Evolutionary conservation across 2,329 filamentous ascomycete genomes (phyloP), one percentile per base, ranked within the genome.

Genomic region (Diaporthe ampelina): DNA sequence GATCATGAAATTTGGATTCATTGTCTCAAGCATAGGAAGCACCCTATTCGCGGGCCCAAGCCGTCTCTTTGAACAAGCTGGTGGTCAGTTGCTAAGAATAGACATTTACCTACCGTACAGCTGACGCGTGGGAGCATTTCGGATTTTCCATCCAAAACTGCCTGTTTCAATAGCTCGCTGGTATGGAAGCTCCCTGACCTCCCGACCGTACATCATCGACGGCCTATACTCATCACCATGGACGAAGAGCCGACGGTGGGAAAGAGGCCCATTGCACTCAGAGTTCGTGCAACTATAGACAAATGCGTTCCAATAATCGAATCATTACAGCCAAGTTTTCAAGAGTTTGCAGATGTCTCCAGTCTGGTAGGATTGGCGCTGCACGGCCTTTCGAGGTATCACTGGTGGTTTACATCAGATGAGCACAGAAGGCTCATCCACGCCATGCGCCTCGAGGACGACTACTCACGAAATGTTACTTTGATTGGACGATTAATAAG

Each of bases 401-500:
- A 21, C 32, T 50, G 35, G n/a, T 17, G 24, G 8, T 68, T 54
- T 10, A 26, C 7, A 6, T 17, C 17, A 1, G 29, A 32, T 0
- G 32, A 45, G n/a, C 11, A 40, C 17, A 17, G 7, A 26, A 37
- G 24, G 13, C 21, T 68, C n/a, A 40, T 68, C n/a, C 10, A 40
- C 17, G 4, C 4, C 13, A n/a, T n/a, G 15, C 63, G 48, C 15
- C 1, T 68, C 21, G 63, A 68, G 54, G 45, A 68, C 21, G 63
- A 68, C n/a, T 68, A 68, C 48, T 68, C 63, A 29, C 29, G 32
- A 21, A 52, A 54, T 21, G 48, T 40, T 11, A 54, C 32, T 29
- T 15, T 68, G 63, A 40, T 68, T 21, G 63, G 32, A 40, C 32
- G 8, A n/a, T n/a, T 40, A 1, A 1, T 68, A 10, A 54, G 15